Evolutionary conservation across 768 basidiomycete genomes (phyloP), one percentile per base, ranked within the genome.

Genomic region (Collybia nuda): DNA sequence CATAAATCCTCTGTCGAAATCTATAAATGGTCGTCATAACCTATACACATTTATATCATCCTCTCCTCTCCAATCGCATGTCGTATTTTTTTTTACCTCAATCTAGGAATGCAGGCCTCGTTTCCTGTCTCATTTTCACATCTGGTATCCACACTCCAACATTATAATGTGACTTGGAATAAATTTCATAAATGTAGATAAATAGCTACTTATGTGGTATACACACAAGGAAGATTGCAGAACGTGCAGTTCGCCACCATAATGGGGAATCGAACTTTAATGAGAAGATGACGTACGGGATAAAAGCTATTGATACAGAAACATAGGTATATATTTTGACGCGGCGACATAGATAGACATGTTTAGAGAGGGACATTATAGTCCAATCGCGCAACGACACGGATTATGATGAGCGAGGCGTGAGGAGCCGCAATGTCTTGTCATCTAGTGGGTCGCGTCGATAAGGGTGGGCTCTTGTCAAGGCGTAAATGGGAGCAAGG

Each of bases 371-470:
- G 24, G 24, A 4, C 7, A 4, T 26, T 7, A 26, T 3, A 26
- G 24, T 26, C 24, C 24, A 26, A n/a, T n/a, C 24, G 24, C 7
- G 7, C 24, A 26, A 26, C 28, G 5, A 23, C 15, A 14, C 3
- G 11, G 15, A 2, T 22, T 15, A 42, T 15, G 39, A 49, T 9
- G 48, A 42, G 3, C 40, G 41, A 12, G 48, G 63, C 26, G 61
- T 55, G 40, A 84, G 67, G 46, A 77, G 63, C 35, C 85, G 73
- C 58, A 89, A 62, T 35, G 79, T 76, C 52, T 74, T 75, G 56
- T 88, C 87, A 63, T 89, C 87, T 23, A 73, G 57, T 21, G 81
- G 82, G 48, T 84, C 75, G 50, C 87, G 76, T 43, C 77, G 72
- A 48, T 84, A 87, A 6, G 80, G 77, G 55, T 81, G 80, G 38